Conservation (phyloP, 2,329 filamentous ascomycete genomes). For the Trichoderma atroviride region DNA sequence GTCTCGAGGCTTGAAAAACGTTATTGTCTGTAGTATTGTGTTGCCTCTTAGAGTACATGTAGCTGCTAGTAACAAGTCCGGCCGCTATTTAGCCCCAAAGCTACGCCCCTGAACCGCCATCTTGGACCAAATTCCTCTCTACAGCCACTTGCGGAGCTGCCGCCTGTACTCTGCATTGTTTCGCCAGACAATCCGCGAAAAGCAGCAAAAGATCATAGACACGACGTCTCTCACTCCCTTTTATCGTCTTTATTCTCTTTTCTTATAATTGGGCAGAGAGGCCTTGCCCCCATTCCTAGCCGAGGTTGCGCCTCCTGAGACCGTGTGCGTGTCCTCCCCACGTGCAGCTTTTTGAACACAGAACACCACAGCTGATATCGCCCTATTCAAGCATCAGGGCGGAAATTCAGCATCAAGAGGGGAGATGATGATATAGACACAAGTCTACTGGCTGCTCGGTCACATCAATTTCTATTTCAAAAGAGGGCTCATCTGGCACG, state of each 20-base stretch:
- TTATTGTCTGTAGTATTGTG: background rate
- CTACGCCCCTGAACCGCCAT: constrained; percentile 1
- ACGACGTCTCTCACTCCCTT: no score
- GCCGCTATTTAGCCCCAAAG: constrained; percentile 9
- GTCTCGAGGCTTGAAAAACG: background rate
- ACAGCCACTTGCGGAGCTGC: no score
- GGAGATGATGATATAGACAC: background rate
- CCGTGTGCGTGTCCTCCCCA: background rate
- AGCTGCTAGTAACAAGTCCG: background rate
- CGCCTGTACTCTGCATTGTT: constrained; percentile 10
- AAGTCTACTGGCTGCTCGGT: background rate
- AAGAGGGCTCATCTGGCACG: background rate
- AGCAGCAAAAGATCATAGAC: background rate
- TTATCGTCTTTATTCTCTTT: background rate
- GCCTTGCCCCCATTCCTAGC: background rate
- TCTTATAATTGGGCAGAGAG: background rate
- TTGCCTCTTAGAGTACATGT: background rate
- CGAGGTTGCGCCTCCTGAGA: background rate
- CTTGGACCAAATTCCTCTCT: background rate
- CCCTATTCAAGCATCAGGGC: background rate
- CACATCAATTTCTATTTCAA: background rate
- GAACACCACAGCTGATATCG: background rate
- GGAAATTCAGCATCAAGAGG: background rate
- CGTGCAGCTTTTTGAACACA: background rate
- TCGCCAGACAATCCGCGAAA: background rate